Evolutionary conservation across 345 rosid species (phyloP).

Genomic region (Hibiscus syriacus): DNA sequence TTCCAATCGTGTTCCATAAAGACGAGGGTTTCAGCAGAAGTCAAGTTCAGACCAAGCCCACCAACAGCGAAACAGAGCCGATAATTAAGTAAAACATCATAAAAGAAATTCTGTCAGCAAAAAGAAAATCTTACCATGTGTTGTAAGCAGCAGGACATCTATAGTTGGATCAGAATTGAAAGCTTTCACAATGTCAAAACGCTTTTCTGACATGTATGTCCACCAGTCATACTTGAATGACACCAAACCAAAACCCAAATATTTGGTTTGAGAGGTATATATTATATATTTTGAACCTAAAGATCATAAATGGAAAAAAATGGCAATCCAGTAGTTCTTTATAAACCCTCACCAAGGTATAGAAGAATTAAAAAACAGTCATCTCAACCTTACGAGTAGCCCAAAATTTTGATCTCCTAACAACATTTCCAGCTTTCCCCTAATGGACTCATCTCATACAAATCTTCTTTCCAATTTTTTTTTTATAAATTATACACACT

Average conservation of each 20-base stretch:
- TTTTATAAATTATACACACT: not conserved
- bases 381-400: not conserved
- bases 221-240: not conserved
- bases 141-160: no score
- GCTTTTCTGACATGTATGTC: not conserved
- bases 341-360: not conserved
- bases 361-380: not conserved
- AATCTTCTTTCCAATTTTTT: not conserved
- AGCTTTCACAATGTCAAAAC: no score
- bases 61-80: slow-evolving; percentile 51
- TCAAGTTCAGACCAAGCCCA: slow-evolving; percentile 96
- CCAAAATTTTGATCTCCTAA: not conserved
- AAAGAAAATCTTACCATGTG: slow-evolving; percentile 17
- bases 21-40: slow-evolving; percentile 94
- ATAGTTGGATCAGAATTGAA: no score
- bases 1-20: no score
- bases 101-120: slow-evolving; percentile 8
- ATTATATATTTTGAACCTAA: not conserved
- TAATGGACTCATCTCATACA: not conserved
- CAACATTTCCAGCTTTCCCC: not conserved
- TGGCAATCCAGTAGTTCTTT: not conserved
- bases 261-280: not conserved
- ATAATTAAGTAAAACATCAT: not conserved
- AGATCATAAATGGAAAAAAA: not conserved
- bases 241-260: not conserved